These are phyloP conservation scores for Boletus sp. DNA, from an alignment of 768 basidiomycete species.

Conservation along the genomic window DNA sequence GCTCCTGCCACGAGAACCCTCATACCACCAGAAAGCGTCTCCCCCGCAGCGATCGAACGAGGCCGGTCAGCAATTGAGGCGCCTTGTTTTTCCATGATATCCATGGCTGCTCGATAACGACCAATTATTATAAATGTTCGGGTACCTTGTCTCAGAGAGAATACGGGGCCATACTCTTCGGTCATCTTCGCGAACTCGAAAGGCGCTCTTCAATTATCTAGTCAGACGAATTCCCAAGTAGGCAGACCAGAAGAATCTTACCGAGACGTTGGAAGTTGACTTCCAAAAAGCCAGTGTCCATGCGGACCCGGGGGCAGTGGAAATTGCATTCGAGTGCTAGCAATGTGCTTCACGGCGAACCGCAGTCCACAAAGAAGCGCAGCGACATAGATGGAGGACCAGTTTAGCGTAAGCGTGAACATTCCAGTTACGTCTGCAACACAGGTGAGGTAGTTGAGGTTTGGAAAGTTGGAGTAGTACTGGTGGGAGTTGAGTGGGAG, in stretches of 20 bases:
- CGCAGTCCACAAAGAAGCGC: background rate
- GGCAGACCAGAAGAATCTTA: background rate
- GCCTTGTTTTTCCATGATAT: constrained; percentile 42
- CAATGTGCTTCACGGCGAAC: background rate
- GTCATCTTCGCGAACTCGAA: constrained; percentile 53
- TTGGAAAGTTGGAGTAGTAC: background rate
- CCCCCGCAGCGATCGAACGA: constrained; percentile 33
- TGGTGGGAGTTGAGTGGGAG: background rate
- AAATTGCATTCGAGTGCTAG: background rate
- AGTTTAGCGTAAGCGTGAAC: background rate
- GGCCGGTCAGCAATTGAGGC: constrained; percentile 36
- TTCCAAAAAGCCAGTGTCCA: constrained; percentile 19
- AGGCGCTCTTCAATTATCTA: constrained; percentile 4
- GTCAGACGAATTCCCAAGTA: background rate
- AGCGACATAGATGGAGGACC: background rate
- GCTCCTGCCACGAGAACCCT: constrained; percentile 25
- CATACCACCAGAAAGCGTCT: constrained; percentile 35
- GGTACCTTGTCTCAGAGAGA: constrained; percentile 49
- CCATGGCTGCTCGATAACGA: constrained; percentile 33
- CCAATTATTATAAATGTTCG: constrained; percentile 21
- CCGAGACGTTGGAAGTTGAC: constrained; percentile 8
- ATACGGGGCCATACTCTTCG: constrained; percentile 58
- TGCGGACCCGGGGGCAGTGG: constrained; percentile 16
- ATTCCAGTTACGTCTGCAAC: background rate
- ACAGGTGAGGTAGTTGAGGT: background rate